phyloP scores from a whole-genome alignment of 495 filamentous ascomycete genomes.

The Penicillium verhagenii region DNA sequence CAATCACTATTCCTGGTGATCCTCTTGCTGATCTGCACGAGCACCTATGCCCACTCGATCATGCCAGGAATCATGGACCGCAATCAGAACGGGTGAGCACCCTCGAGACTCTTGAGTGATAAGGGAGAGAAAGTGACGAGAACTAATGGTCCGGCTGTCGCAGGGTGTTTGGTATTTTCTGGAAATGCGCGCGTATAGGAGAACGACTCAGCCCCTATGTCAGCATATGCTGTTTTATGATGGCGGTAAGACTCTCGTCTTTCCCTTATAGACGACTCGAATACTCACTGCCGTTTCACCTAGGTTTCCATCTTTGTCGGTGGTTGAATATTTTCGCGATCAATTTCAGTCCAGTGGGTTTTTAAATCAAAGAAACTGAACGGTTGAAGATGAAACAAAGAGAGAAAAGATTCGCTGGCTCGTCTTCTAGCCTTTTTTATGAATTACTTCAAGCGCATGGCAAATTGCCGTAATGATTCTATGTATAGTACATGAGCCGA shows the following conservation, averaged over 20 bases:
- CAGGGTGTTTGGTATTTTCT: conserved; percentile 86
- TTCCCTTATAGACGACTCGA: not conserved
- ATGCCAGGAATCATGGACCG: conserved; percentile 91
- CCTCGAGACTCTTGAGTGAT: not conserved
- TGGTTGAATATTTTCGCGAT: conserved; percentile 17
- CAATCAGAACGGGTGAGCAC: conserved; percentile 79
- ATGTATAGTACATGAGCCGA: conserved; percentile 30
- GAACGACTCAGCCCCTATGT: conserved; percentile 95
- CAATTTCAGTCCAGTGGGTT: not conserved
- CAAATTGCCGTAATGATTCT: conserved; percentile 27
- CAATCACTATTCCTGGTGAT: conserved; percentile 90
- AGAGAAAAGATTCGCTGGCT: conserved; percentile 4
- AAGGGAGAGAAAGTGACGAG: not conserved
- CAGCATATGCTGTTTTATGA: conserved; percentile 87
- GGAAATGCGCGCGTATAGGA: conserved; percentile 93
- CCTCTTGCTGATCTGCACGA: conserved; percentile 93
- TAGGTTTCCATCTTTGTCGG: conserved; percentile 48
- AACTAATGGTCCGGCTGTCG: conserved; percentile 6
- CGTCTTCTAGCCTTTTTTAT: conserved; percentile 1
- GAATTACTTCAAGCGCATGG: conserved; percentile 12
- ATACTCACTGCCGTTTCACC: conserved; percentile 7
- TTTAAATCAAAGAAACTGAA: not conserved
- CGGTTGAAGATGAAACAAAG: not conserved
- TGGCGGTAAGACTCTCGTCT: conserved; percentile 70
- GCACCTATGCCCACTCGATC: conserved; percentile 84